These are phyloP conservation scores for Odonthalia washingtoniensis DNA, from an alignment of 31 red algal species.

Conservation along the genomic window DNA sequence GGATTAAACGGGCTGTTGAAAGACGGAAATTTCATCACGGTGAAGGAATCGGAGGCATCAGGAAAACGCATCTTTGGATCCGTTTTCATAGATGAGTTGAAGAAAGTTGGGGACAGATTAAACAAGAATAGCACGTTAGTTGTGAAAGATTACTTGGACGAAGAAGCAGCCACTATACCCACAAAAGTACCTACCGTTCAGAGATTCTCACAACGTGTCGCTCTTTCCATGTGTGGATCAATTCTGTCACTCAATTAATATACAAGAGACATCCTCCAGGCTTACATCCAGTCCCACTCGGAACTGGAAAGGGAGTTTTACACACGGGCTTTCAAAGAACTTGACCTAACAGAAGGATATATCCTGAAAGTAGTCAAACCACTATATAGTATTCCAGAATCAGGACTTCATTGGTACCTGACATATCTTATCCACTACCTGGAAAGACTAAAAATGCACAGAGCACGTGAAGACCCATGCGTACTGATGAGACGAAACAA, in stretches of 20 bases:
- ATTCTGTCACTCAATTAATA: background rate
- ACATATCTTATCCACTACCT: background rate
- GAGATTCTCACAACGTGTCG: no score
- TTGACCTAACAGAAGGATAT: background rate
- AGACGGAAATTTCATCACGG: background rate
- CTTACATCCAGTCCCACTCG: background rate
- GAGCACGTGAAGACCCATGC: no score
- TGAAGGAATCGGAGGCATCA: background rate
- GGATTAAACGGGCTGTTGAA: background rate
- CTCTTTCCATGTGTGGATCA: background rate
- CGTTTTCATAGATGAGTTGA: background rate
- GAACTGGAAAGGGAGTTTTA: no score
- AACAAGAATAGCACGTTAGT: constrained; percentile 23
- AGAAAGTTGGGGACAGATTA: no score
- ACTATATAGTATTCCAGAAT: background rate
- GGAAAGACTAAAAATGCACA: no score
- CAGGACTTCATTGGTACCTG: no score
- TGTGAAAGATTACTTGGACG: constrained; percentile 14
- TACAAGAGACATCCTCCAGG: background rate
- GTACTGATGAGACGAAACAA: no score
- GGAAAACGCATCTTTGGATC: background rate
- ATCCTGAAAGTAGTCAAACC: background rate
- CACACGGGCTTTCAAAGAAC: background rate
- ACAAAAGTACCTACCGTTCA: constrained; percentile 10
- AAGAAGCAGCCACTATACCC: background rate